Percentiles rank a stretch among this genome's conserved stretches.
Evolutionary conservation across 495 filamentous ascomycete genomes (phyloP).

Genomic region (Neurospora sp.): DNA sequence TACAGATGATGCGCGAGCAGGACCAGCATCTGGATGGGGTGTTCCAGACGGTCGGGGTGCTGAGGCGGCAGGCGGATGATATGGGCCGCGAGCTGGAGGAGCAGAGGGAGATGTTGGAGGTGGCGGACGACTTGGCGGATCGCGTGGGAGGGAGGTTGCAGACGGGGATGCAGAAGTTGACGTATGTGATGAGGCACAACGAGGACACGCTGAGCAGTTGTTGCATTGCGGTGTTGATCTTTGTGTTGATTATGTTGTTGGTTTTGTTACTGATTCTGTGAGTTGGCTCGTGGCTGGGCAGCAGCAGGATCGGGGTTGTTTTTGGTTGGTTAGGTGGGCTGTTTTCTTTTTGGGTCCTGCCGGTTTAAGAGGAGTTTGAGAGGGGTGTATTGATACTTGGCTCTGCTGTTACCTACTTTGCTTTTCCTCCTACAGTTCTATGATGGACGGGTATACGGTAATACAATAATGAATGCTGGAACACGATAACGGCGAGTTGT

Average conservation of each 20-base stretch:
- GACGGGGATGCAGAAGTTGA: slow-evolving; percentile 76
- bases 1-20: slow-evolving; percentile 89
- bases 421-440: background rate
- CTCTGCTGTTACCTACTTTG: background rate
- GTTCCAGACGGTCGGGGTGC: slow-evolving; percentile 80
- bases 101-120: slow-evolving; percentile 70
- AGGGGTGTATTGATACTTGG: background rate
- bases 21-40: slow-evolving; percentile 89
- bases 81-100: slow-evolving; percentile 96
- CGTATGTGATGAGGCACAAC: slow-evolving; percentile 77
- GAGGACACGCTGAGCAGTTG: slow-evolving; percentile 88
- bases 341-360: background rate
- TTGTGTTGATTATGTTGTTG: slow-evolving; percentile 75
- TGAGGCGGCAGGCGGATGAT: slow-evolving; percentile 79
- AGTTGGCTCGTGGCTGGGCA: background rate
- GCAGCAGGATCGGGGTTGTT: background rate
- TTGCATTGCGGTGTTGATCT: slow-evolving; percentile 79
- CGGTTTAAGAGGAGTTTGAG: background rate
- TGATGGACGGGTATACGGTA: background rate
- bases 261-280: slow-evolving; percentile 54
- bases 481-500: background rate
- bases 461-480: background rate
- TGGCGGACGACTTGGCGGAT: slow-evolving; percentile 72
- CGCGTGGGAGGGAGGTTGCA: slow-evolving; percentile 77
- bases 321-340: background rate